phyloP scores from a whole-genome alignment of 1,139 yeast species.

The Pichia kudriavzevii region DNA sequence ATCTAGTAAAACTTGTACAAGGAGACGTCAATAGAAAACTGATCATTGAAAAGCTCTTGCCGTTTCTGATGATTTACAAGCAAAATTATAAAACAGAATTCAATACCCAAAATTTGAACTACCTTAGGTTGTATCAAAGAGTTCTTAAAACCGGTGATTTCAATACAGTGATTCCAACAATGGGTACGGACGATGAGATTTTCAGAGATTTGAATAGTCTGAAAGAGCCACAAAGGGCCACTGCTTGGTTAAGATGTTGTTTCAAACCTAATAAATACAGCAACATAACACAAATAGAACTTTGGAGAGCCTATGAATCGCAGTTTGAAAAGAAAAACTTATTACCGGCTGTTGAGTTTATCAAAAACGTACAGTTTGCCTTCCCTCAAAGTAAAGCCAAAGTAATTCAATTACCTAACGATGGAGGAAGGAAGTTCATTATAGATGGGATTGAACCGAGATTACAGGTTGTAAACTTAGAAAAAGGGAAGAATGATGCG shows the following conservation, averaged over 20 bases:
- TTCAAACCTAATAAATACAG: slow-evolving; percentile 71
- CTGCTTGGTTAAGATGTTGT: slow-evolving; percentile 91
- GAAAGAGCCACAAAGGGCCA: slow-evolving; percentile 86
- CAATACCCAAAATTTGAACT: slow-evolving; percentile 28
- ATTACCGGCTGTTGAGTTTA: slow-evolving; percentile 92
- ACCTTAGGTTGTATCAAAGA: slow-evolving; percentile 34
- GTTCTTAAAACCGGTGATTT: slow-evolving; percentile 33
- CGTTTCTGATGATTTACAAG: slow-evolving; percentile 53
- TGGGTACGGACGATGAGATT: slow-evolving; percentile 34
- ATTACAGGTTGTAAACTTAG: slow-evolving; percentile 37
- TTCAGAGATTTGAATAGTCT: slow-evolving; percentile 54
- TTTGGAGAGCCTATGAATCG: slow-evolving; percentile 92
- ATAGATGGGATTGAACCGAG: slow-evolving; percentile 85
- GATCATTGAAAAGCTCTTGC: slow-evolving; percentile 49
- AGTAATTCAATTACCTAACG: slow-evolving; percentile 61
- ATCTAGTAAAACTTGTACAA: slow-evolving; percentile 8
- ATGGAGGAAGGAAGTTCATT: slow-evolving; percentile 61
- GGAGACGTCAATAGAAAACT: slow-evolving; percentile 34
- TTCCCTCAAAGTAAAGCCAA: slow-evolving; percentile 90
- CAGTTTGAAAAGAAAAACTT: slow-evolving; percentile 62
- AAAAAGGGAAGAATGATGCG: slow-evolving; percentile 29
- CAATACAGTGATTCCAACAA: slow-evolving; percentile 12
- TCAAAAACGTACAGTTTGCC: slow-evolving; percentile 86
- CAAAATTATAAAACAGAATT: slow-evolving; percentile 34
- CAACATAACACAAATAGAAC: slow-evolving; percentile 89